Conservation (phyloP, 768 basidiomycete genomes). For the Rhodosporidiobolus odoratus region DNA sequence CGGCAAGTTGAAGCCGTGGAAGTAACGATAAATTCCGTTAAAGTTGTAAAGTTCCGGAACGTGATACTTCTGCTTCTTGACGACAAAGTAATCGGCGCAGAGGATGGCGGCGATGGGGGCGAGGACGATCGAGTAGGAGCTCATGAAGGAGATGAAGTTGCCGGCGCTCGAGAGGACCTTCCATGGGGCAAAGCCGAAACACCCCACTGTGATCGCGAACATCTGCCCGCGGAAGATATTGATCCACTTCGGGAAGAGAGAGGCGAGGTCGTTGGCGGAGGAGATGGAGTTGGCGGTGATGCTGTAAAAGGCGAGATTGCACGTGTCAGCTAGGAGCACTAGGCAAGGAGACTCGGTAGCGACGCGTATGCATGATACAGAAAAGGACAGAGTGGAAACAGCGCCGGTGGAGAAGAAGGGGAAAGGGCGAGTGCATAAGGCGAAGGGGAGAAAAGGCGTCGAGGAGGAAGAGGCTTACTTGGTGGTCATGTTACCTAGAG, state of each 20-base stretch:
- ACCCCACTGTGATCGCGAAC: constrained; percentile 72
- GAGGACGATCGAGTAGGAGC: constrained; percentile 54
- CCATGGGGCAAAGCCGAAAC: constrained; percentile 35
- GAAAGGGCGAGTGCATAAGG: not conserved
- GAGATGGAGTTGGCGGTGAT: constrained; percentile 38
- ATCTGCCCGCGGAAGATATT: constrained; percentile 37
- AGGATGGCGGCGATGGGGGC: constrained; percentile 76
- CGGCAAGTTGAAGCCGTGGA: constrained; percentile 59
- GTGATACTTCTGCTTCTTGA: constrained; percentile 66
- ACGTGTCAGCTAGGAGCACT: too few species aligned
- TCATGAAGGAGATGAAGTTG: constrained; percentile 19
- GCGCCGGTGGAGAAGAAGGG: not conserved
- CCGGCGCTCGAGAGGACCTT: constrained; percentile 32
- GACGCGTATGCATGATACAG: too few species aligned
- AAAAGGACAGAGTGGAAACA: too few species aligned
- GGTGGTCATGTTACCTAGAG: constrained; percentile 29
- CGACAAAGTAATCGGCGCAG: constrained; percentile 67
- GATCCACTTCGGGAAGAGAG: constrained; percentile 43
- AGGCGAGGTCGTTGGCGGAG: constrained; percentile 32
- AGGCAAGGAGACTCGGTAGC: too few species aligned
- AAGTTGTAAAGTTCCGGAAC: constrained; percentile 80
- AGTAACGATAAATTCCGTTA: constrained; percentile 49
- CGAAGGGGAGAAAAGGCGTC: not conserved
- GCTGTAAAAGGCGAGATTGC: not conserved
- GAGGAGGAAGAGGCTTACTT: not conserved